phyloP scores from a whole-genome alignment of 306 rosid genomes.

The Delonix regia region DNA sequence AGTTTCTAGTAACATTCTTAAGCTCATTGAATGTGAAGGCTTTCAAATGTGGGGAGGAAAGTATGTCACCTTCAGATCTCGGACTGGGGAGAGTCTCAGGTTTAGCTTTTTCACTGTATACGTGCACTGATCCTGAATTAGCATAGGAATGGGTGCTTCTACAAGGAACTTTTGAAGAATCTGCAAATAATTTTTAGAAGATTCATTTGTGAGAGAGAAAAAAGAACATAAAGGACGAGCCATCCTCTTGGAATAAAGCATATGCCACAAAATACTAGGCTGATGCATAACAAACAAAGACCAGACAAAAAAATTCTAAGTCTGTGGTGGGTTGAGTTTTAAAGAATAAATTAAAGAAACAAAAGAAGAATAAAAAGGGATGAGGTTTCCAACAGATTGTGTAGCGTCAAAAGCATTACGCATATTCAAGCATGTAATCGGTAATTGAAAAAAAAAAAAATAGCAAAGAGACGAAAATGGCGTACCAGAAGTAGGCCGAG shows the following conservation, averaged over 20 bases:
- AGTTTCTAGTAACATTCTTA: constrained; percentile 63
- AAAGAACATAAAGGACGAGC: background rate
- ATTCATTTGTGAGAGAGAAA: background rate
- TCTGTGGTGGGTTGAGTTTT: background rate
- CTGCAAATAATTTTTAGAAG: constrained; percentile 10
- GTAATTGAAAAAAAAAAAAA: background rate
- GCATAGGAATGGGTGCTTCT: background rate
- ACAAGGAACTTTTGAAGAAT: constrained; percentile 12
- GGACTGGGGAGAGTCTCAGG: constrained; percentile 45
- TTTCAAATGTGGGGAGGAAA: constrained; percentile 58
- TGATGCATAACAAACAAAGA: background rate
- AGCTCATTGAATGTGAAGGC: constrained; percentile 68
- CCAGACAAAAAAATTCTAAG: background rate
- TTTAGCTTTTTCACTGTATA: constrained; percentile 3
- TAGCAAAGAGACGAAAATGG: background rate
- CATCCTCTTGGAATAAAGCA: background rate
- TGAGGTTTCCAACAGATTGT: background rate
- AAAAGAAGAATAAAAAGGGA: background rate
- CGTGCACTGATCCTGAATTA: background rate
- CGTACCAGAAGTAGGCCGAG: constrained; percentile 12
- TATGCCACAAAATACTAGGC: background rate
- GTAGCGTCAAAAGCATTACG: background rate
- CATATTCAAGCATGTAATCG: constrained; percentile 4
- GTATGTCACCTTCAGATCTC: constrained; percentile 66
- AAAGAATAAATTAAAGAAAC: background rate